Conservation (phyloP, 202 grass and related monocot species). For the Panicum virgatum region DNA sequence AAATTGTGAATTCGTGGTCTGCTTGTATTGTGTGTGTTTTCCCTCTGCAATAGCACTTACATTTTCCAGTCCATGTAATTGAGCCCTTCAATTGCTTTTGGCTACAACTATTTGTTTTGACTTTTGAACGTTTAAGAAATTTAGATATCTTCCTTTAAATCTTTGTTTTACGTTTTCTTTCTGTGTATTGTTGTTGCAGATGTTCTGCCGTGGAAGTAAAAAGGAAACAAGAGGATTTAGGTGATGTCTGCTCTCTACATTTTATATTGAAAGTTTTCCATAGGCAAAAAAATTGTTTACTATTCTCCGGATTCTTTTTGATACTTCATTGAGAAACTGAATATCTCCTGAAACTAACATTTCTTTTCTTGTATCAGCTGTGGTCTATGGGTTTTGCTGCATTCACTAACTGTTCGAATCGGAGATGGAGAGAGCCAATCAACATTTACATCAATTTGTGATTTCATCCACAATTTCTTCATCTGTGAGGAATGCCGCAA, state of each 20-base stretch:
- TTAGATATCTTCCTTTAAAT: slow-evolving; percentile 4
- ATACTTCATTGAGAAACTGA: slow-evolving; percentile 12
- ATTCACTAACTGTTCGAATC: slow-evolving; percentile 78
- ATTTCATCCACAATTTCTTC: slow-evolving; percentile 98
- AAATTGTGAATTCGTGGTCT: background rate
- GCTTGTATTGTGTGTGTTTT: background rate
- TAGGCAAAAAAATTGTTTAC: background rate
- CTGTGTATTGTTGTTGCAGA: slow-evolving; percentile 48
- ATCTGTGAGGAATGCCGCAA: slow-evolving; percentile 86
- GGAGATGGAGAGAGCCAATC: slow-evolving; percentile 86
- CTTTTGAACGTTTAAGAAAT: background rate
- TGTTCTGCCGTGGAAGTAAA: slow-evolving; percentile 96
- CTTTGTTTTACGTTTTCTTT: slow-evolving; percentile 30
- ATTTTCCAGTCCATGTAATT: background rate
- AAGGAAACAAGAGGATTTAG: slow-evolving; percentile 96
- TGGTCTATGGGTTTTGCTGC: slow-evolving; percentile 92
- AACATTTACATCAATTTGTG: slow-evolving; percentile 80
- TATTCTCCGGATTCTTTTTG: slow-evolving; percentile 7
- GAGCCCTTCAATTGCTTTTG: slow-evolving; percentile 1
- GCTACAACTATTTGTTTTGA: background rate
- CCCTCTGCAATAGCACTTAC: background rate
- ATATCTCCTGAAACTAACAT: slow-evolving; percentile 23
- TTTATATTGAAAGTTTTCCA: slow-evolving; percentile 15
- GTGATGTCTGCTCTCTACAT: slow-evolving; percentile 37
- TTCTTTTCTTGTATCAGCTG: slow-evolving; percentile 59